A percentile compares a stretch with the other conserved stretches of the same genome.
These are phyloP conservation scores for Claviceps purpurea DNA, from an alignment of 2,329 filamentous ascomycete species.

Conservation along the genomic window DNA sequence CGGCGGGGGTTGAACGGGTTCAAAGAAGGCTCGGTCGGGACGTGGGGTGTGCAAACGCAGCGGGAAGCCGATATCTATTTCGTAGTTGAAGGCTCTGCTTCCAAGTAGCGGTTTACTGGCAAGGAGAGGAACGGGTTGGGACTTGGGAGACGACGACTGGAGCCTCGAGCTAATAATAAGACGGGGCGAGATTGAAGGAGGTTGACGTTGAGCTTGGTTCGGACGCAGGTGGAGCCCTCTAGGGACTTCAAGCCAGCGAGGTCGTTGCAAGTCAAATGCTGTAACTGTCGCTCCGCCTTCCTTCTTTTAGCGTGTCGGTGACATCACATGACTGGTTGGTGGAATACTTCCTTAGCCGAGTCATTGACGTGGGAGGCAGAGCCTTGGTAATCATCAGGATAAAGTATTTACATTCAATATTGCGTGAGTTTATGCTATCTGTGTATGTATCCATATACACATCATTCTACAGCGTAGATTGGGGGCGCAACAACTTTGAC, in stretches of 20 bases:
- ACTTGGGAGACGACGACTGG: not conserved
- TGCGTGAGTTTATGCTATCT: no score
- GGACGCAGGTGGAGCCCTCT: slow-evolving; percentile 20
- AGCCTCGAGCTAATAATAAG: slow-evolving; percentile 5
- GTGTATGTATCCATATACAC: no score
- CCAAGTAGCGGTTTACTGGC: not conserved
- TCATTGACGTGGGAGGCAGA: no score
- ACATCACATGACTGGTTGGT: slow-evolving; percentile 25
- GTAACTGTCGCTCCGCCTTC: no score
- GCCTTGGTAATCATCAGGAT: no score
- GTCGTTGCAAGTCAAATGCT: not conserved
- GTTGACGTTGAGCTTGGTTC: slow-evolving; percentile 23
- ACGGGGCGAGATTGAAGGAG: slow-evolving; percentile 24
- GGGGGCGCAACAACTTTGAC: not conserved
- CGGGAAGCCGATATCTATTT: not conserved
- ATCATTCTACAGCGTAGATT: not conserved
- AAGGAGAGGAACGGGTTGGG: slow-evolving; percentile 6
- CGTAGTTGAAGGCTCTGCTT: not conserved
- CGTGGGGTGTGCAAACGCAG: not conserved
- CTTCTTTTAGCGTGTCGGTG: slow-evolving; percentile 9
- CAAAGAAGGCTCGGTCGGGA: not conserved
- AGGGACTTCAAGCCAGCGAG: slow-evolving; percentile 10
- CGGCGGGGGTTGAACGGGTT: slow-evolving; percentile 1
- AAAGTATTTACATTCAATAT: no score
- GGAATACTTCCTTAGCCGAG: not conserved